phyloP scores from a whole-genome alignment of 345 rosid species.

The Eucalyptus coolabah region DNA sequence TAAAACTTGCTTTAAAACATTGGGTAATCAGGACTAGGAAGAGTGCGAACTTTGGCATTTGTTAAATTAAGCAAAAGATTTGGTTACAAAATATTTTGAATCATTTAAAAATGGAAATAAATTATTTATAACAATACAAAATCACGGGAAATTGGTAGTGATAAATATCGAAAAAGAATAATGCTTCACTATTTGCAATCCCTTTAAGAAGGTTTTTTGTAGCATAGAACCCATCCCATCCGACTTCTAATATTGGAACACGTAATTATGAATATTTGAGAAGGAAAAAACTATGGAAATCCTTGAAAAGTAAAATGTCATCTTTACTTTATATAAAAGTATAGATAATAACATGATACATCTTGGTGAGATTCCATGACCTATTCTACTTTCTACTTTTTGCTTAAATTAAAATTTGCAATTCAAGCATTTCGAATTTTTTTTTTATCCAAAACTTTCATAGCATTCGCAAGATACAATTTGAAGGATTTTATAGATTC shows the following conservation, averaged over 20 bases:
- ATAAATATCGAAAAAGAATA: not conserved
- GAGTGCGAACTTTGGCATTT: not conserved
- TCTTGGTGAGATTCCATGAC: not conserved
- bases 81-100: not conserved
- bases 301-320: not conserved
- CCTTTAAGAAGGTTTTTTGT: not conserved
- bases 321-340: not conserved
- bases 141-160: not conserved
- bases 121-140: not conserved
- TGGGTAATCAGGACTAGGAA: not conserved
- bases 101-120: not conserved
- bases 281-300: rapidly evolving
- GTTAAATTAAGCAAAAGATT: not conserved
- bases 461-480: not conserved
- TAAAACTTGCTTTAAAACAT: not conserved
- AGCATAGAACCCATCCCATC: not conserved
- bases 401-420: not conserved
- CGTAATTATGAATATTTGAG: not conserved
- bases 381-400: not conserved
- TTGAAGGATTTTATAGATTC: too few relatives aligned
- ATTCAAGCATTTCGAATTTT: not conserved
- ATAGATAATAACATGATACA: not conserved
- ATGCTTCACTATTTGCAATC: not conserved
- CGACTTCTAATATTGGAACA: not conserved
- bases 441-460: not conserved